Conservation (phyloP, 768 basidiomycete genomes). For the Pleurotus ostreatus region DNA sequence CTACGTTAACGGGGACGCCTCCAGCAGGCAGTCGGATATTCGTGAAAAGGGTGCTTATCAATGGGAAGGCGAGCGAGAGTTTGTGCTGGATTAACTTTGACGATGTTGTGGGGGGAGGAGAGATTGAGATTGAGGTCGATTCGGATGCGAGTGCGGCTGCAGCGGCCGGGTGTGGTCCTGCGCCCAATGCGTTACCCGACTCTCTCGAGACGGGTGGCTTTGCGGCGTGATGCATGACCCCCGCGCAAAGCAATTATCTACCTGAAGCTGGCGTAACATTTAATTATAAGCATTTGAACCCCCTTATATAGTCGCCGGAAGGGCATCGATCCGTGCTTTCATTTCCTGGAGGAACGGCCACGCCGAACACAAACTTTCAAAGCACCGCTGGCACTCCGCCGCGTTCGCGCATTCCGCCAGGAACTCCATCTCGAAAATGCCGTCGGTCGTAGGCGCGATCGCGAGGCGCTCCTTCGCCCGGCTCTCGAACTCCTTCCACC, state of each 20-base stretch:
- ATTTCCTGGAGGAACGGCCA: conserved; percentile 24
- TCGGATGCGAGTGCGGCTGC: conserved; percentile 30
- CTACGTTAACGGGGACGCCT: conserved; percentile 30
- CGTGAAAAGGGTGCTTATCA: conserved; percentile 40
- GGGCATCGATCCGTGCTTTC: conserved; percentile 38
- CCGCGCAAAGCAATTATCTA: neutral
- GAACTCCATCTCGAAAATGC: conserved; percentile 35
- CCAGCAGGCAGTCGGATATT: conserved; percentile 35
- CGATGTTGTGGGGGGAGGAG: conserved; percentile 40
- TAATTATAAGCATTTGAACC: neutral
- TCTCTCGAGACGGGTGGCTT: conserved; percentile 40
- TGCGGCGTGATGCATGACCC: neutral
- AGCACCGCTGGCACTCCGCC: conserved; percentile 40
- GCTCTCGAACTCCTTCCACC: conserved; percentile 45
- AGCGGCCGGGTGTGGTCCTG: conserved; percentile 34
- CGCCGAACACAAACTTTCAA: conserved; percentile 36
- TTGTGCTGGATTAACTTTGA: conserved; percentile 42
- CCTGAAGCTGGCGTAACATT: neutral
- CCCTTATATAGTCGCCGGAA: conserved; percentile 8
- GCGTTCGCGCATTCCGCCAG: conserved; percentile 31
- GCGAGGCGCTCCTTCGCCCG: conserved; percentile 42
- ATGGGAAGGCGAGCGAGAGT: conserved; percentile 30
- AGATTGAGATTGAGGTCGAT: conserved; percentile 41
- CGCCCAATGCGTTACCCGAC: conserved; percentile 28
- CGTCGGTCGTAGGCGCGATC: conserved; percentile 36